These are phyloP conservation scores for Arabidopsis lyrata DNA, from an alignment of 441 rosid species.

Conservation along the genomic window DNA sequence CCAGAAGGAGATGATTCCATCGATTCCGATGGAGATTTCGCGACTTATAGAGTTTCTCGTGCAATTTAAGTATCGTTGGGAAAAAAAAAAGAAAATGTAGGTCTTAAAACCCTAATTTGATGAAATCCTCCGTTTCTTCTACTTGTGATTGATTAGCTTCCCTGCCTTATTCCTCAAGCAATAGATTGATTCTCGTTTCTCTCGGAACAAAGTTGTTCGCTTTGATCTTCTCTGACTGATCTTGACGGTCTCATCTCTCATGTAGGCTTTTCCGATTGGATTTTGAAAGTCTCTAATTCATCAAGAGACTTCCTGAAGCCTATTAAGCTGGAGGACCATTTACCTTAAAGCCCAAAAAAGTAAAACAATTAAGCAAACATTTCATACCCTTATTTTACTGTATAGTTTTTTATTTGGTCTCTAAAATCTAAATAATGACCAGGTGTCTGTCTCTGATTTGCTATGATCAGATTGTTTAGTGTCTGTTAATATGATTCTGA, in stretches of 20 bases:
- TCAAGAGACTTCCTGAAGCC: conserved; percentile 14
- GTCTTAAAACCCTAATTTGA: conserved; percentile 26
- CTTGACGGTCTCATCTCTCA: conserved; percentile 10
- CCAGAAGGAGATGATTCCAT: conserved; percentile 53
- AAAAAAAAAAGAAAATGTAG: not conserved
- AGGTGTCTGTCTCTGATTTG: not conserved
- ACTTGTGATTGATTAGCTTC: conserved; percentile 27
- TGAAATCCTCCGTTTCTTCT: not conserved
- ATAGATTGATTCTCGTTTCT: conserved; percentile 12
- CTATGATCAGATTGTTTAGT: not conserved
- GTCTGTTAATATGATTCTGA: not conserved
- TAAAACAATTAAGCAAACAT: not conserved
- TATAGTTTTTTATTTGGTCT: not conserved
- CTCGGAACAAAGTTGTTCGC: not conserved
- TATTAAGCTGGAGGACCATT: not conserved
- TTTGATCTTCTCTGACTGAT: conserved; percentile 34
- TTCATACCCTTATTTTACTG: not conserved
- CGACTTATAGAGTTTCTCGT: conserved; percentile 5
- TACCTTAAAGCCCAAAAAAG: not conserved
- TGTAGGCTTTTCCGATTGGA: conserved; percentile 3
- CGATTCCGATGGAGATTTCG: conserved; percentile 10
- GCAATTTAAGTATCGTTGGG: conserved; percentile 19
- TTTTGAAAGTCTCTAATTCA: conserved; percentile 12
- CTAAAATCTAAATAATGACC: not conserved
- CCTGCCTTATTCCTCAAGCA: conserved; percentile 35